A percentile compares a stretch with the other conserved stretches of the same genome.
Conservation (phyloP, 192 early-diverging fungal genomes). For the Backusella tarrabulga region DNA sequence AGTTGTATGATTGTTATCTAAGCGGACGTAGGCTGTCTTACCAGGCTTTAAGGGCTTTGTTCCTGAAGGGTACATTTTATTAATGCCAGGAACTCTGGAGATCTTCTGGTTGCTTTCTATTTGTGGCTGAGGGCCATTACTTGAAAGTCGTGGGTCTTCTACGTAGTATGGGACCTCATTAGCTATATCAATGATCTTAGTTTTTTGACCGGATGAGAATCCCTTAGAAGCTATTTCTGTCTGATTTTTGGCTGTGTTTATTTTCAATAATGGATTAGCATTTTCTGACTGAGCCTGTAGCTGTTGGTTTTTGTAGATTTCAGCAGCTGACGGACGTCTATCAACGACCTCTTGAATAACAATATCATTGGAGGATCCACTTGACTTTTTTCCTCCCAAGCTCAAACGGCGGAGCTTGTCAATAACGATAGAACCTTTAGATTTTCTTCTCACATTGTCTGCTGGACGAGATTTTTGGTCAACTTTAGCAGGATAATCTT, state of each 20-base stretch:
- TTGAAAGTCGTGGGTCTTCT: neutral
- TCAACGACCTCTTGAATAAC: neutral
- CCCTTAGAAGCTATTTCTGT: neutral
- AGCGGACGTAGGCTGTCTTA: neutral
- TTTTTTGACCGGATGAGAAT: neutral
- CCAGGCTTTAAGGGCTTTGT: neutral
- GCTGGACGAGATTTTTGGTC: neutral
- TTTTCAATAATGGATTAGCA: neutral
- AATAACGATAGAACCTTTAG: neutral
- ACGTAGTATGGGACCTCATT: neutral
- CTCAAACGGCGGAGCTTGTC: neutral
- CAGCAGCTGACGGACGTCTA: neutral
- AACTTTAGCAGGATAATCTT: neutral
- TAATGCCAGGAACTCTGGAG: neutral
- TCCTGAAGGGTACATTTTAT: neutral
- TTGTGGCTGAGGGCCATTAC: neutral
- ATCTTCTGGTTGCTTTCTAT: neutral
- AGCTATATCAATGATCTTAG: neutral
- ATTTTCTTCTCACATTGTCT: neutral
- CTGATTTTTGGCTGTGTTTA: neutral
- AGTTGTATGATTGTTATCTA: neutral
- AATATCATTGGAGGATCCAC: neutral
- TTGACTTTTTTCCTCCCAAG: neutral
- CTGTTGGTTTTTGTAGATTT: slow-evolving; percentile 6
- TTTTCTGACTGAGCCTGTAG: neutral